A percentile compares a stretch with the other conserved stretches of the same genome.
Evolutionary conservation across 805 yeast genomes (phyloP).

Genomic region (Priceomyces fermenticarens): DNA sequence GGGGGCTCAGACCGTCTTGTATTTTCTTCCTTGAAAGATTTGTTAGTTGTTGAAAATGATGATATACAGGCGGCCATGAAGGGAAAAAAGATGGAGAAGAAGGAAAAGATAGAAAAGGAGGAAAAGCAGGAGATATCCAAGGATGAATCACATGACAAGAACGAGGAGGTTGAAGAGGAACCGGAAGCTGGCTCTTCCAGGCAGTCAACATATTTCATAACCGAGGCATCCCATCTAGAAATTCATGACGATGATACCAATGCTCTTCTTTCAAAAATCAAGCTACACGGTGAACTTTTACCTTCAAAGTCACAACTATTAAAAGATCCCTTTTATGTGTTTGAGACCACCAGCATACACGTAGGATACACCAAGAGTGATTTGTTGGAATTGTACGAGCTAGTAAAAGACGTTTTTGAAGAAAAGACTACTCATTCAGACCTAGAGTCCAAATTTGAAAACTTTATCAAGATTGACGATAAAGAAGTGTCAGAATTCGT

Average conservation of each 20-base stretch:
- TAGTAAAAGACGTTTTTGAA: not conserved
- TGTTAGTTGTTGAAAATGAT: no score
- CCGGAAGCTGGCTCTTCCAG: not conserved
- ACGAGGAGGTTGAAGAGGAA: not conserved
- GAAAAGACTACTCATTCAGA: not conserved
- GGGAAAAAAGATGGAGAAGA: not conserved
- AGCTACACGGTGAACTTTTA: not conserved
- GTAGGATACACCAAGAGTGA: constrained; percentile 4
- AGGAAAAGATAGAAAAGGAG: no score
- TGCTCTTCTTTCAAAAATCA: not conserved
- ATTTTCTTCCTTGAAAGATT: no score
- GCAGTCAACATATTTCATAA: not conserved
- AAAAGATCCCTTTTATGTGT: constrained; percentile 3
- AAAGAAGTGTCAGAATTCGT: constrained; percentile 6
- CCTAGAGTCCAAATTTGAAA: not conserved
- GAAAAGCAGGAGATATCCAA: no score
- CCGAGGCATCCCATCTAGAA: not conserved
- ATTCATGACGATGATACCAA: constrained; percentile 3
- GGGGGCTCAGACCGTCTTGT: no score
- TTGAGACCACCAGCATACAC: constrained; percentile 5
- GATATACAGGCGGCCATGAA: no score
- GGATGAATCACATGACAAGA: no score
- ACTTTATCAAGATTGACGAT: not conserved
- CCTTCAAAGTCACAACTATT: not conserved
- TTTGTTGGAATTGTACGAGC: not conserved